Evolutionary conservation across 345 rosid genomes (phyloP).

Genomic region (Camelina neglecta): DNA sequence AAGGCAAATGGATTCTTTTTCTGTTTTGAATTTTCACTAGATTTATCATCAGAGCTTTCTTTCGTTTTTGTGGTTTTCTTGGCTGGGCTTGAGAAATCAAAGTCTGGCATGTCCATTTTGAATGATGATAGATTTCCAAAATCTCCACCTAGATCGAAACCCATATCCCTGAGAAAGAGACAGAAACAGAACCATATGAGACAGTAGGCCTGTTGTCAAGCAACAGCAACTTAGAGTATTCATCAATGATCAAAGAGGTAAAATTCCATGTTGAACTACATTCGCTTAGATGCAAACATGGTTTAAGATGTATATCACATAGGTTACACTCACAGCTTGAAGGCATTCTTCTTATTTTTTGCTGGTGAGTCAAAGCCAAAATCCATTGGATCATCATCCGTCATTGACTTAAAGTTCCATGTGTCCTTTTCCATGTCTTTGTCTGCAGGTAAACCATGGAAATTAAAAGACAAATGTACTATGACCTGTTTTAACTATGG

Average conservation of each 20-base stretch:
- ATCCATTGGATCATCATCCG: constrained; percentile 70
- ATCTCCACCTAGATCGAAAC: constrained; percentile 74
- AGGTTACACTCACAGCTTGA: constrained; percentile 70
- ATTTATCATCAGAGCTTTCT: constrained; percentile 58
- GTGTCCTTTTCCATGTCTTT: constrained; percentile 79
- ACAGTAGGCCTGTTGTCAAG: constrained; percentile 28
- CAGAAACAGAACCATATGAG: constrained; percentile 30
- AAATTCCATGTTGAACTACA: constrained; percentile 8
- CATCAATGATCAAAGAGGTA: constrained; percentile 16
- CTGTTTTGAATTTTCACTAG: constrained; percentile 45
- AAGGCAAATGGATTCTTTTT: constrained; percentile 58
- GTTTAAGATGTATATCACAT: constrained; percentile 10
- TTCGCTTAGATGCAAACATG: constrained; percentile 2
- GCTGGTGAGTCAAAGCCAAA: constrained; percentile 63
- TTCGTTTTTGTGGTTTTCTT: constrained; percentile 57
- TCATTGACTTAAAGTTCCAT: constrained; percentile 69
- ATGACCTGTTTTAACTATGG: neutral
- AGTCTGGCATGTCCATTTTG: constrained; percentile 77
- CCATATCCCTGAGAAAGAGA: constrained; percentile 67
- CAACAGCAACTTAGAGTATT: constrained; percentile 16
- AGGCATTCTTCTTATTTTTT: constrained; percentile 66
- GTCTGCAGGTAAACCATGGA: constrained; percentile 51
- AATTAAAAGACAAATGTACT: constrained; percentile 16
- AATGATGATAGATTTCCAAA: constrained; percentile 77
- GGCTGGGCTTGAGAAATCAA: constrained; percentile 72